These are phyloP conservation scores for Yamadazyma triangularis DNA, from an alignment of 1,139 yeast species.

Conservation along the genomic window DNA sequence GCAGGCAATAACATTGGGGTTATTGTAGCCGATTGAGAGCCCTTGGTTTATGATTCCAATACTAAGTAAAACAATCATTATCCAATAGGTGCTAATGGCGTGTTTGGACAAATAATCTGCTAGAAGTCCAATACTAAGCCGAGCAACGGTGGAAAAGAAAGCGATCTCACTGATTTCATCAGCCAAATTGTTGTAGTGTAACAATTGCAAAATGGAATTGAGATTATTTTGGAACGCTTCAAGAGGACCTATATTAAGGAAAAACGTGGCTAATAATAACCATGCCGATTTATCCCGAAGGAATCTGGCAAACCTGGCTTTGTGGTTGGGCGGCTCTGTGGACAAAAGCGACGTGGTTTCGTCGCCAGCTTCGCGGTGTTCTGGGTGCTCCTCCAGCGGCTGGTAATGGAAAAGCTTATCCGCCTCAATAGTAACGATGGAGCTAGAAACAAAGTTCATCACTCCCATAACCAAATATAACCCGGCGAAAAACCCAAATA, in stretches of 20 bases:
- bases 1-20: constrained; percentile 30
- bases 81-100: constrained; percentile 32
- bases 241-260: constrained; percentile 76
- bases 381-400: too few species aligned
- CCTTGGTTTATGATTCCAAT: constrained; percentile 44
- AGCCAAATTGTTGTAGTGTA: constrained; percentile 32
- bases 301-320: constrained; percentile 45
- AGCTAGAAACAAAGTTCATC: constrained; percentile 58
- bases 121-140: constrained; percentile 63
- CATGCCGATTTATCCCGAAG: constrained; percentile 63
- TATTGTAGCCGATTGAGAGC: constrained; percentile 6
- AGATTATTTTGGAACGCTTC: constrained; percentile 86
- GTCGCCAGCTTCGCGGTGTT: too few species aligned
- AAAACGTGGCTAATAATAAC: constrained; percentile 56
- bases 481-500: constrained; percentile 55
- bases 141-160: constrained; percentile 32
- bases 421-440: constrained; percentile 40
- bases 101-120: constrained; percentile 40
- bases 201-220: constrained; percentile 51
- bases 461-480: constrained; percentile 54
- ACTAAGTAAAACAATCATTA: constrained; percentile 36
- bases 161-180: constrained; percentile 40
- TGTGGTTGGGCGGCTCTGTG: constrained; percentile 41
- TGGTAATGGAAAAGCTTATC: constrained; percentile 8
- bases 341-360: constrained; percentile 17